phyloP scores from a whole-genome alignment of 2,329 filamentous ascomycete species.

The Ceratocystis lukuohia region DNA sequence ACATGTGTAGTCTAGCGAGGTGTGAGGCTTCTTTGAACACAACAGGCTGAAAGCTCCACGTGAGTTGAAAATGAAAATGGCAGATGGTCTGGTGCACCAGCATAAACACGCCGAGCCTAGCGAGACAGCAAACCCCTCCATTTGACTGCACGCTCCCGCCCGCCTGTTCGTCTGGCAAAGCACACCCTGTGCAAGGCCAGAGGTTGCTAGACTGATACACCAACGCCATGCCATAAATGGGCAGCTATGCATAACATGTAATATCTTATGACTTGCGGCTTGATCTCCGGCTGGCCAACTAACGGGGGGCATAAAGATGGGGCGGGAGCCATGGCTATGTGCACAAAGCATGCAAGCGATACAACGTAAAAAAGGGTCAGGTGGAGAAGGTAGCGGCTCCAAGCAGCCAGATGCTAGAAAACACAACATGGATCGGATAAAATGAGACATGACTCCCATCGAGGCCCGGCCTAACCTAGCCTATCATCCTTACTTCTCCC shows the following conservation, averaged over 20 bases:
- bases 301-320: neutral
- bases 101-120: neutral
- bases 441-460: neutral
- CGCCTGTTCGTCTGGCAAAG: neutral
- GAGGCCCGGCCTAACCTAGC: neutral
- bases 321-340: neutral
- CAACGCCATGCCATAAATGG: slow-evolving; percentile 11
- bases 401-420: neutral
- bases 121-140: neutral
- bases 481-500: too few relatives aligned
- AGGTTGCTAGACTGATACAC: neutral
- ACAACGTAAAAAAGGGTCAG: neutral
- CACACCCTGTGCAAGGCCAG: neutral
- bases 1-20: neutral
- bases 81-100: neutral
- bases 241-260: slow-evolving; percentile 6
- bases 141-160: neutral
- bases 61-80: neutral
- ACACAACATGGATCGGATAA: neutral
- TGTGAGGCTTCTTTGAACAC: neutral
- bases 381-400: neutral
- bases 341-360: neutral
- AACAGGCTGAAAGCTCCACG: neutral
- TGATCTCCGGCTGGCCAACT: neutral
- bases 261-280: neutral